Percentiles rank a stretch among this genome's conserved stretches.
phyloP scores from a whole-genome alignment of 169 alveolate species.

The Plasmodium ovale region DNA sequence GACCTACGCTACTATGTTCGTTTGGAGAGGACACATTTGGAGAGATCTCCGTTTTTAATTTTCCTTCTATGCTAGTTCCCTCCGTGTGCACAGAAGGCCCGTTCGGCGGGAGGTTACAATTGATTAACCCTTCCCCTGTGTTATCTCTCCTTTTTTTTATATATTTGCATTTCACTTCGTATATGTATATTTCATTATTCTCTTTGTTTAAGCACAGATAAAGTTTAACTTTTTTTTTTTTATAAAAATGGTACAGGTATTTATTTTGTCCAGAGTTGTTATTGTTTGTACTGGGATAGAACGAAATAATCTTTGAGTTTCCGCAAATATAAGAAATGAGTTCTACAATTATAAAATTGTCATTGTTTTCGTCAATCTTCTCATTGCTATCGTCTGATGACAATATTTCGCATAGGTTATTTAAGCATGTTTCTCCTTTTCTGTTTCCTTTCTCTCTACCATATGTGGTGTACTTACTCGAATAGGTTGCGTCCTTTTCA shows the following conservation, averaged over 20 bases:
- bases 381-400: conserved; percentile 58
- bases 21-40: too few species aligned
- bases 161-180: conserved; percentile 44
- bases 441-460: not conserved
- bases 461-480: too few species aligned
- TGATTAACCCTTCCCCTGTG: not conserved
- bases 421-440: not conserved
- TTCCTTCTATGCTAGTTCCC: not conserved
- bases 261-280: conserved; percentile 52
- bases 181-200: conserved; percentile 58
- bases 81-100: not conserved
- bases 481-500: too few species aligned
- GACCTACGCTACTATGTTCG: not conserved
- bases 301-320: conserved; percentile 47
- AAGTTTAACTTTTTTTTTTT: conserved; percentile 48
- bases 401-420: conserved; percentile 39
- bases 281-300: conserved; percentile 53
- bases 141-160: conserved; percentile 1
- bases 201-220: conserved; percentile 48
- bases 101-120: not conserved
- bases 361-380: not conserved
- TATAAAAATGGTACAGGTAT: conserved; percentile 66
- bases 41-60: not conserved
- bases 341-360: conserved; percentile 64
- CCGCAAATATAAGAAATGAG: conserved; percentile 72